Evolutionary conservation across 2,329 filamentous ascomycete genomes (phyloP).

Genomic region (Venturia carpophila): DNA sequence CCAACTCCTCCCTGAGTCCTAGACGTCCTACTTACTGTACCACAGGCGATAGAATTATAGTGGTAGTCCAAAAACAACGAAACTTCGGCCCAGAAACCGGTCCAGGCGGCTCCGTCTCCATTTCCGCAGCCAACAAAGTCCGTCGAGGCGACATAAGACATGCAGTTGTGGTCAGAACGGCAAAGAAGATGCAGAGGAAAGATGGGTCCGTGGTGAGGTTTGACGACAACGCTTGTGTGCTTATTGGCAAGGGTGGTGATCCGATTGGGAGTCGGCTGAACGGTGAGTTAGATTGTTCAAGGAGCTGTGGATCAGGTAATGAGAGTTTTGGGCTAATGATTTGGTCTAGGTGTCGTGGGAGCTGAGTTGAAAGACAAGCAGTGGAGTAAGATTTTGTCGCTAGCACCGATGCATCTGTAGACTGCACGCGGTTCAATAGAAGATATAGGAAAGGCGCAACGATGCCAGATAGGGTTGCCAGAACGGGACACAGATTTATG

Average conservation of each 20-base stretch:
- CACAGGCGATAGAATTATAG: constrained; percentile 87
- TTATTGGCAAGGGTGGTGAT: constrained; percentile 95
- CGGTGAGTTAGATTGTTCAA: constrained; percentile 40
- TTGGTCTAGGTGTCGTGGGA: constrained; percentile 64
- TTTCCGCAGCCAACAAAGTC: constrained; percentile 79
- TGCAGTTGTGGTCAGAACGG: constrained; percentile 87
- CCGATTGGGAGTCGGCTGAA: constrained; percentile 89
- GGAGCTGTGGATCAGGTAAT: no score
- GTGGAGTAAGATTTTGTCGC: constrained; percentile 96
- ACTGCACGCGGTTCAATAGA: not conserved
- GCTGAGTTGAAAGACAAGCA: constrained; percentile 82
- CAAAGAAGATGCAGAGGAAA: constrained; percentile 74
- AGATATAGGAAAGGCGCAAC: not conserved
- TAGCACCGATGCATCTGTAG: constrained; percentile 67
- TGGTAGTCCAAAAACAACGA: constrained; percentile 95
- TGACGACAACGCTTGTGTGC: constrained; percentile 95
- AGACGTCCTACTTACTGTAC: not conserved
- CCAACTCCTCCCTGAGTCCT: not conserved
- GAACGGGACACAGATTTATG: not conserved
- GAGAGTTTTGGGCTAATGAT: not conserved
- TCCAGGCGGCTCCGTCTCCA: constrained; percentile 62
- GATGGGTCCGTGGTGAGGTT: constrained; percentile 90
- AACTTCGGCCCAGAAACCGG: constrained; percentile 63
- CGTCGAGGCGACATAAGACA: constrained; percentile 94
- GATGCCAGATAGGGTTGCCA: not conserved